Evolutionary conservation across 441 rosid species (phyloP), one percentile per base, ranked within the genome.

Genomic region (Croton setiger): DNA sequence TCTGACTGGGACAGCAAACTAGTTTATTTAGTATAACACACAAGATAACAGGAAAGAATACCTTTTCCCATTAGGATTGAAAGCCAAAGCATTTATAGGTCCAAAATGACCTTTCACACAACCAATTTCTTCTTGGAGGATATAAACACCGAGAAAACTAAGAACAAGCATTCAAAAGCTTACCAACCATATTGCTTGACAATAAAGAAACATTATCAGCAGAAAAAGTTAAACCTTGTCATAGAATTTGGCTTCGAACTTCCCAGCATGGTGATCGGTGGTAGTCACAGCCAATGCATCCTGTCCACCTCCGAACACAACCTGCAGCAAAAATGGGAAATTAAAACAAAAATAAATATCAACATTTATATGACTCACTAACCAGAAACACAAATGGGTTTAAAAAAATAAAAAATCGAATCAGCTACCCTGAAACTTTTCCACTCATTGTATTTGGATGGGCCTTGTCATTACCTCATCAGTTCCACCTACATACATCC

Each of bases 81-180:
- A 92, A 15, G 97, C 99, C 83, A 94, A 80, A 13, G 97, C 97
- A 81, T 94, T 94, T 27, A 94, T 88, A 52, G 99, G 98, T 71
- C 99, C 98, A 76, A 94, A 94, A 75, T 92, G 99, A 41, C 99
- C 94, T 78, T 94, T 94, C 13, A 92, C 99, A 51, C 97, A 97
- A 67, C 97, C 98, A 57, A 92, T 92, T 79, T 90, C 99, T 74
- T 88, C 92, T 84, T 82, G 85, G 76, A 94, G 88, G 67, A 94
- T 81, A 97, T 94, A 41, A 37, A 41, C 33, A 57, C 5, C 36
- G 27, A 48, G 31, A 52, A 73, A 35, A 59, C 27, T 72, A 63
- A 76, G 21, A 57, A 35, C 10, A 62, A 13, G 41, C 15, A 39
- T 23, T n/a, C 21, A 68, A 18, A 63, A 37, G 39, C 20, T 9